Evolutionary conservation across 805 yeast genomes (phyloP), one percentile per base, ranked within the genome.

Genomic region (Saccharomycopsis oosterbeekiorum): DNA sequence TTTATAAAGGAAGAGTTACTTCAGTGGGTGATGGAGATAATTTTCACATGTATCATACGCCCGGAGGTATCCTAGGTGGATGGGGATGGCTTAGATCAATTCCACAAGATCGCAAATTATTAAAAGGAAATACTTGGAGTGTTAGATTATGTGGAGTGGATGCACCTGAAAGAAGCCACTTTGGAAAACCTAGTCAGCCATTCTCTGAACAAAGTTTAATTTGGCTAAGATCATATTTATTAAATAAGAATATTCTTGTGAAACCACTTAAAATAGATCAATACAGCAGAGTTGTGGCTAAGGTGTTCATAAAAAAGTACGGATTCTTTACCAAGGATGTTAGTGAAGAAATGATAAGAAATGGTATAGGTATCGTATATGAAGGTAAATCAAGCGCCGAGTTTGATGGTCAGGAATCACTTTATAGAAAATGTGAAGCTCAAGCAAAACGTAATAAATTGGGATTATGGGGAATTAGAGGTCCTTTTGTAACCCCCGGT

Each of bases 11-110:
- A 0, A 78, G 78, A 63, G 97, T 92, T 3, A 88, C 96, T 0
- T 77, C 94, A 1, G 98, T 92, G 0, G 97, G 97, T 0, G 98
- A 92, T 71, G 97, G 96, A 15, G 99, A 94, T 71, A 93, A 93
- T 71, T 93, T 94, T 73, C 88, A 92, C 63, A 82, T 94, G 65
- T 94, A 78, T 69, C 99, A 94, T 70, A 84, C 96, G 0, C 99
- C 99, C 0, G 98, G 98, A 2, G 98, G 99, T 0, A 64, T 78
- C 0, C 68, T 85, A 1, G 82, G 86, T 1, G 99, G 99, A 0
- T 94, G 99, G 99, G 92, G 96, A 12, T 89, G 96, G 96, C 69
- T 89, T 26, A 75, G 99, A 40, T 71, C 60, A 67, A 80, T 74
- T 56, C 79, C 71, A 61, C n/a, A 26, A 6, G 39, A 39, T 5